phyloP scores from a whole-genome alignment of 2,329 filamentous ascomycete species.

The Cladophialophora immunda region DNA sequence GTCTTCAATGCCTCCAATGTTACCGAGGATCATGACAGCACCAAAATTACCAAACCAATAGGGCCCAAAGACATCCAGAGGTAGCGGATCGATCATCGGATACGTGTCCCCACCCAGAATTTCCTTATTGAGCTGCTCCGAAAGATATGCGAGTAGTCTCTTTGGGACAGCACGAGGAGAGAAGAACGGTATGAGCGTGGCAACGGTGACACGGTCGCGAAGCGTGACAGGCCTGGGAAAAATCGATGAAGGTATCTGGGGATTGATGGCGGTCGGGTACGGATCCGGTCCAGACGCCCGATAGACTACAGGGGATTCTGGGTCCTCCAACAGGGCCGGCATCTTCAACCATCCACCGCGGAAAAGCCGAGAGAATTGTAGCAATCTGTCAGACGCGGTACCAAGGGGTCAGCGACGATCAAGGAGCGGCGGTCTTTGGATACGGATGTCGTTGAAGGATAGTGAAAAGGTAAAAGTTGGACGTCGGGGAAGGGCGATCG shows the following conservation, averaged over 20 bases:
- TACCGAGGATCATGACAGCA: slow-evolving; percentile 84
- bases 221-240: slow-evolving; percentile 79
- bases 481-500: background rate
- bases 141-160: slow-evolving; percentile 78
- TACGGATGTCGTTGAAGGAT: slow-evolving; percentile 8
- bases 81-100: slow-evolving; percentile 81
- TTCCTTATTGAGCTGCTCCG: slow-evolving; percentile 85
- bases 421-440: slow-evolving; percentile 2
- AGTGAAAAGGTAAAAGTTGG: slow-evolving; percentile 22
- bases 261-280: slow-evolving; percentile 69
- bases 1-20: slow-evolving; percentile 70
- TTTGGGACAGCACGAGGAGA: slow-evolving; percentile 79
- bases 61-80: slow-evolving; percentile 75
- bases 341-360: slow-evolving; percentile 54
- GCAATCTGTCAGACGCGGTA: background rate
- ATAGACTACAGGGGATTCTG: slow-evolving; percentile 73
- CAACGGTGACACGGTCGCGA: slow-evolving; percentile 82
- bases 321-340: slow-evolving; percentile 82
- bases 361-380: background rate
- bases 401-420: slow-evolving; percentile 12
- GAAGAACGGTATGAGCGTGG: slow-evolving; percentile 83
- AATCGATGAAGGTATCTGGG: slow-evolving; percentile 73
- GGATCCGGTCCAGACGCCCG: slow-evolving; percentile 72
- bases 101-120: slow-evolving; percentile 93
- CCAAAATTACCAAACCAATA: slow-evolving; percentile 95